Conservation (phyloP, 2,329 filamentous ascomycete genomes). For the Scytalidium lignicola region DNA sequence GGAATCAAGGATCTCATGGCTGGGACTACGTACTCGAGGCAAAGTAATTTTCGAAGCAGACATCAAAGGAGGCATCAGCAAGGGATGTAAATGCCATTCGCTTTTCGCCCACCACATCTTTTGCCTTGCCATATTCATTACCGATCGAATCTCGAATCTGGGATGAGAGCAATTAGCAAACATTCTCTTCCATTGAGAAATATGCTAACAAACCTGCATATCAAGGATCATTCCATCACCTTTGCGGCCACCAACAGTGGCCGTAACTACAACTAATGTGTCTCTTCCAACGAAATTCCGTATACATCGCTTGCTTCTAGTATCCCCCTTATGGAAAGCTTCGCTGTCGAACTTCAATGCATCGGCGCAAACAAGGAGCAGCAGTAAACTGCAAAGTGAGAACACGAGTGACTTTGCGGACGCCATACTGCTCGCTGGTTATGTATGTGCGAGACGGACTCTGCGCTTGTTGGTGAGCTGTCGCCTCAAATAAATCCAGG, state of each 20-base stretch:
- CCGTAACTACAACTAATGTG: slow-evolving; percentile 91
- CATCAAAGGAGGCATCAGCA: slow-evolving; percentile 87
- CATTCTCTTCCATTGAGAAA: not conserved
- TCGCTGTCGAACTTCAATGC: slow-evolving; percentile 93
- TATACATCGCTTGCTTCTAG: slow-evolving; percentile 79
- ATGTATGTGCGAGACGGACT: slow-evolving; percentile 1
- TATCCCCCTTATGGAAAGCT: slow-evolving; percentile 60
- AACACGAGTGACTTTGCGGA: slow-evolving; percentile 48
- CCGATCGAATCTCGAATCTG: slow-evolving; percentile 93
- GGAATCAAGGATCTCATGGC: not conserved
- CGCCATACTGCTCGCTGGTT: slow-evolving; percentile 38
- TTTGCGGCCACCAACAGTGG: slow-evolving; percentile 76
- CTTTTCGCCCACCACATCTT: slow-evolving; percentile 76
- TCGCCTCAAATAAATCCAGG: not conserved
- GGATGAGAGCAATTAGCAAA: slow-evolving; percentile 1
- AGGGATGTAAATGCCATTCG: slow-evolving; percentile 92
- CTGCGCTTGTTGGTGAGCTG: not conserved
- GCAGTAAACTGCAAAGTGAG: slow-evolving; percentile 52
- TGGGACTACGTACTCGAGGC: slow-evolving; percentile 54
- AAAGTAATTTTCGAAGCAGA: slow-evolving; percentile 89
- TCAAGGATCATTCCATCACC: slow-evolving; percentile 92
- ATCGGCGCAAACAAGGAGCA: slow-evolving; percentile 48
- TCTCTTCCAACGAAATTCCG: slow-evolving; percentile 92
- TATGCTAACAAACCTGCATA: slow-evolving; percentile 68
- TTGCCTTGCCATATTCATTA: slow-evolving; percentile 91